Base-by-base conservation (phyloP, 106 monocot genomes). In the Dendrobium officinale region DNA sequence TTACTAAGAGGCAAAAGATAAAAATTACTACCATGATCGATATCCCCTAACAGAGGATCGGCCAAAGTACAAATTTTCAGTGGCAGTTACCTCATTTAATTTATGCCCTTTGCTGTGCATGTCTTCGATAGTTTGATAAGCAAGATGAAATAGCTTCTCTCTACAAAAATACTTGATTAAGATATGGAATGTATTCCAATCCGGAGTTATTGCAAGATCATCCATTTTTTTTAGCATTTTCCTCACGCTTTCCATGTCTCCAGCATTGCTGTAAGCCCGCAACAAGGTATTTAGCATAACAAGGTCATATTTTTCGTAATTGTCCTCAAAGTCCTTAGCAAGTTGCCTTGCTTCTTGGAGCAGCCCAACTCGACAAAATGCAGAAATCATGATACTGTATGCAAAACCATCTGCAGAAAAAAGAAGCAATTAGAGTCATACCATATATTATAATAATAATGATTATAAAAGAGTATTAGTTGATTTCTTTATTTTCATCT, bases 171-270 rank as follows among this genome's bases (percentile, higher is more conserved):
- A 98, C 72, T 94, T 94, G 75, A 92, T 85, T 56, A 98, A 81
- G 19, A 92, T 98, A 55, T 98, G 94, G 85, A 92, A 98, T 81
- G 97, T 98, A 79, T 92, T 98, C 92, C 88, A 92, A 88, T 98
- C 94, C 54, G 97, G 94, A 70, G 89, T 86, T 79, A 98, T 86
- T 17, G 80, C 43, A 74, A 85, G 70, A 45, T 91, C 91, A 79
- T 97, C 97, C 94, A 94, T 94, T 84, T 92, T 94, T 80, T 49
- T 92, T 55, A 98, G 77, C 79, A 86, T 90, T 22, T 86, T 84
- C 88, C 89, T 94, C 22, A 92, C 92, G 84, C 86, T 94, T 81
- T 98, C 94, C 89, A 94, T 98, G 77, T 94, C 92, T 45, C 91
- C 88, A 6, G 77, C 73, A 72, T 92, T 98, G 88, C 94, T 92